These are phyloP conservation scores for Claviceps africana DNA, from an alignment of 2,329 filamentous ascomycete genomes.

Conservation along the genomic window DNA sequence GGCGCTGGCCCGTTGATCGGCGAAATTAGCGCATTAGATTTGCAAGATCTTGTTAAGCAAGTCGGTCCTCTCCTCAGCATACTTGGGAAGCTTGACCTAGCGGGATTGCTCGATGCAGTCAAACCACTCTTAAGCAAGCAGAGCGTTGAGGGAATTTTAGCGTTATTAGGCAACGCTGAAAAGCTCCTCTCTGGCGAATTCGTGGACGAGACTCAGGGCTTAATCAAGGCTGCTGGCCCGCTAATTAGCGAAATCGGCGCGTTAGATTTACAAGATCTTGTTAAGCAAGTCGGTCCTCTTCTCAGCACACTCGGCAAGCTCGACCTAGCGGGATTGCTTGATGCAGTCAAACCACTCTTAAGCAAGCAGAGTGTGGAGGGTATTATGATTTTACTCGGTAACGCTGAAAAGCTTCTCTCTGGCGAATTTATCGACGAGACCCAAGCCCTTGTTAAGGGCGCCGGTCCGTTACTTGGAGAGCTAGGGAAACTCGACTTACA, in stretches of 20 bases:
- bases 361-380: conserved; percentile 12
- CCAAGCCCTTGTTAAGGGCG: conserved; percentile 9
- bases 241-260: no score
- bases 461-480: no score
- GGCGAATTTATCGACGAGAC: conserved; percentile 16
- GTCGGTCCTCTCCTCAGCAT: not conserved
- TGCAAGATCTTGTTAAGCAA: conserved; percentile 10
- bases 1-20: conserved; percentile 1
- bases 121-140: conserved; percentile 13
- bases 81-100: conserved; percentile 16
- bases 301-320: conserved; percentile 4
- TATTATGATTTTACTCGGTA: conserved; percentile 18
- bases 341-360: conserved; percentile 16
- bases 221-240: conserved; percentile 6
- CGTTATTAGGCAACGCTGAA: conserved; percentile 17
- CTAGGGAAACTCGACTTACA: no score
- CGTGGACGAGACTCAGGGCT: conserved; percentile 14
- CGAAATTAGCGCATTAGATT: conserved; percentile 10
- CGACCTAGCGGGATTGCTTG: conserved; percentile 9
- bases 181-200: conserved; percentile 15
- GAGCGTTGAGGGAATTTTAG: conserved; percentile 18
- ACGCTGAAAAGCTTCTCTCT: conserved; percentile 16
- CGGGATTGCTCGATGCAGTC: conserved; percentile 15
- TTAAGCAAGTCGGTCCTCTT: conserved; percentile 16
- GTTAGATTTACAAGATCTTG: no score